Evolutionary conservation across 345 rosid genomes (phyloP).

Genomic region (Eucalyptus grandis): DNA sequence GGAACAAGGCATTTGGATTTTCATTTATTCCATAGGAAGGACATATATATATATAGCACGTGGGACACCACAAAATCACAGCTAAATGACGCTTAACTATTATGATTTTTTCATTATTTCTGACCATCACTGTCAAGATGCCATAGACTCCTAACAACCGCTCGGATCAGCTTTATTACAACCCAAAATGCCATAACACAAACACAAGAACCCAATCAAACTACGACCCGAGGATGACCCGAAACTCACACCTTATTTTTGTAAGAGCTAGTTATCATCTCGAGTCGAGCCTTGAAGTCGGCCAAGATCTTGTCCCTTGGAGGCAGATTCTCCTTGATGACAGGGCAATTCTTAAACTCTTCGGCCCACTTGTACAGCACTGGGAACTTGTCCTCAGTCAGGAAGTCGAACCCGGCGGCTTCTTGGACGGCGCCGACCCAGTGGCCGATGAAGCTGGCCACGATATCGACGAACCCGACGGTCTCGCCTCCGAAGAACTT

Average conservation of each 20-base stretch:
- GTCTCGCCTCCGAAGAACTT: background rate
- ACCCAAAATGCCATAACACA: background rate
- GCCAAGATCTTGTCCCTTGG: background rate
- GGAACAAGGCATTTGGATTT: background rate
- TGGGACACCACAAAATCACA: background rate
- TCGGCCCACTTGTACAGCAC: background rate
- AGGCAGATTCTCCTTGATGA: constrained; percentile 1
- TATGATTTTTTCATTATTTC: background rate
- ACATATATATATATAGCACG: background rate
- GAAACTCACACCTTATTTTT: background rate
- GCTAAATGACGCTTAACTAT: background rate
- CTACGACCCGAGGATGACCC: background rate
- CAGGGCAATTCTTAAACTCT: background rate
- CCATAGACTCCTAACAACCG: background rate
- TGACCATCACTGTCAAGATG: background rate
- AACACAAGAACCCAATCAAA: background rate
- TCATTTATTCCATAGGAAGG: background rate
- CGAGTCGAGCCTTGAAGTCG: background rate
- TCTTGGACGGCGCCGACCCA: background rate
- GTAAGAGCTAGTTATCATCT: background rate
- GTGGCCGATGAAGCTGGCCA: background rate
- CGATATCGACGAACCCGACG: background rate
- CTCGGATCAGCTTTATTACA: background rate
- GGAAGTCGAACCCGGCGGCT: background rate
- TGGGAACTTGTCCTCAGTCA: background rate